Evolutionary conservation across 371 early-diverging fungal species (phyloP).

Genomic region (Mucor circinelloides): DNA sequence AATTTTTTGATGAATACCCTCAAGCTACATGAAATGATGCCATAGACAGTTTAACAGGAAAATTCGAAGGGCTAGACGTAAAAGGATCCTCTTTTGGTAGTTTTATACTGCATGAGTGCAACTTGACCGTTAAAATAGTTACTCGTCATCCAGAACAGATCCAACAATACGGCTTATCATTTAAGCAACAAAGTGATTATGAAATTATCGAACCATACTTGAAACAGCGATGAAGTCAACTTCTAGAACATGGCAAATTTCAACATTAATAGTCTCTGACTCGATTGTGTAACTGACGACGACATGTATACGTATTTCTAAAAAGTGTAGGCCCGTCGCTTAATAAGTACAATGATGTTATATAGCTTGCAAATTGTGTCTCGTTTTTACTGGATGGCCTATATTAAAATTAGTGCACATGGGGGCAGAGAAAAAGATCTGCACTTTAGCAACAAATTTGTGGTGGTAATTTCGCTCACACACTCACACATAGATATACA

Average conservation of each 20-base stretch:
- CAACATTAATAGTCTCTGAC: not conserved
- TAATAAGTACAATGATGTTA: not conserved
- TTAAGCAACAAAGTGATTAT: too few species aligned
- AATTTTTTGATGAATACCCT: slow-evolving; percentile 7
- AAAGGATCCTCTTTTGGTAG: slow-evolving; percentile 16
- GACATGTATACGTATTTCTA: not conserved
- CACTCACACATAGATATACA: not conserved
- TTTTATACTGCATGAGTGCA: slow-evolving; percentile 16
- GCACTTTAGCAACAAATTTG: not conserved
- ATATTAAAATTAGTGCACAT: not conserved
- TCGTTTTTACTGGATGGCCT: not conserved
- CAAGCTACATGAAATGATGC: slow-evolving; percentile 15
- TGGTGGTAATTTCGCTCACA: not conserved
- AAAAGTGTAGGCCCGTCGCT: not conserved
- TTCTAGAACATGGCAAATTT: not conserved
- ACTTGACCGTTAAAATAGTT: slow-evolving; percentile 10
- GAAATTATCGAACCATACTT: too few species aligned
- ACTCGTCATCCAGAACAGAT: not conserved
- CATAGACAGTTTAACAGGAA: slow-evolving; percentile 11
- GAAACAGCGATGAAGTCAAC: too few species aligned
- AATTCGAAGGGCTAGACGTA: slow-evolving; percentile 10
- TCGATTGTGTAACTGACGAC: not conserved
- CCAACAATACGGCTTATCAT: not conserved
- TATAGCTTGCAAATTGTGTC: not conserved
- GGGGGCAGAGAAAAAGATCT: not conserved